These are phyloP conservation scores for Ceratocystis variospora DNA, from an alignment of 2,329 filamentous ascomycete species.

Conservation along the genomic window DNA sequence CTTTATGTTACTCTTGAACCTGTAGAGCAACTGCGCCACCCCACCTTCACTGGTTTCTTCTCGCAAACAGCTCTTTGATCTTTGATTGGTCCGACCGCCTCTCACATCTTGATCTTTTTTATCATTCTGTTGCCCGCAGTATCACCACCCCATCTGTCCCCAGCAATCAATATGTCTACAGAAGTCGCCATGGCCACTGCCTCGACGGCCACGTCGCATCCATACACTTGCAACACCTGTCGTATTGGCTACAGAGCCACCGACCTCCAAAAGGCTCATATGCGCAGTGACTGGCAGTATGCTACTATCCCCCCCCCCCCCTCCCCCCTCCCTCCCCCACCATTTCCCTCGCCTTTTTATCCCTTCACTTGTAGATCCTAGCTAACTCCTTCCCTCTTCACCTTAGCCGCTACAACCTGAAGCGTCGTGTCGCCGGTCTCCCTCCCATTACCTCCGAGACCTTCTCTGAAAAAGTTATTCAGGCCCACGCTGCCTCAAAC, in stretches of 20 bases:
- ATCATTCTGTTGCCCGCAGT: background rate
- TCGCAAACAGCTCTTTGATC: background rate
- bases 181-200: conserved; percentile 19
- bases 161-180: conserved; percentile 11
- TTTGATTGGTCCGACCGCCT: background rate
- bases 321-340: background rate
- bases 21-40: background rate
- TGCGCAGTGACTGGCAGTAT: conserved; percentile 98
- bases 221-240: conserved; percentile 96
- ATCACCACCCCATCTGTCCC: background rate
- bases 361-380: background rate
- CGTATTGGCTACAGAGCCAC: conserved; percentile 91
- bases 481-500: conserved; percentile 70
- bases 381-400: background rate
- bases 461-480: conserved; percentile 90
- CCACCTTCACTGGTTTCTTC: background rate
- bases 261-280: conserved; percentile 85
- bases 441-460: conserved; percentile 83
- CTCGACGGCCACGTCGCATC: conserved; percentile 45
- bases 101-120: background rate
- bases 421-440: conserved; percentile 79
- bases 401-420: conserved; percentile 78
- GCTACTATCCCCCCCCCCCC: conserved; percentile 29
- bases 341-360: background rate
- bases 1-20: background rate